Evolutionary conservation across 768 basidiomycete genomes (phyloP), one percentile per base, ranked within the genome.

Genomic region (Trametes cinnabarina): DNA sequence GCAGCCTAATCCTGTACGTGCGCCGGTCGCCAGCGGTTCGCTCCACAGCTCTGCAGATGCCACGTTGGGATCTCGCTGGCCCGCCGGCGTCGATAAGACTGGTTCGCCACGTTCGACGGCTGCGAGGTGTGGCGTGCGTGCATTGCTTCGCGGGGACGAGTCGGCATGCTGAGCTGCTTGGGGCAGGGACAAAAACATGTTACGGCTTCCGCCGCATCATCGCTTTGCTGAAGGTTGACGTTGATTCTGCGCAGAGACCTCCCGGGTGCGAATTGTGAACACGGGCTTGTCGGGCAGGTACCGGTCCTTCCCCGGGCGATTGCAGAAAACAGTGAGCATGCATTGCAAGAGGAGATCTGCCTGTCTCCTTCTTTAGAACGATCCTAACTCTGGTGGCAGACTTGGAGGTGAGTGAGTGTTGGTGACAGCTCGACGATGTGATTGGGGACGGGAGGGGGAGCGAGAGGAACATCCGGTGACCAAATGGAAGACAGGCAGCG

Each of bases 41-140:
- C 44, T 28, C 44, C 44, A 46, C 44, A 7, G 22, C 23, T 23
- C 14, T 25, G 19, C 20, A 37, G 51, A 10, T 41, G 34, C 34
- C 34, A 46, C 14, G 35, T 17, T 35, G 43, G 41, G 44, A 37
- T 54, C 43, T 47, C 34, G 12, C 35, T 19, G 23, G 25, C 35
- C 53, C 53, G 53, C 44, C 53, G 53, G 50, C 39, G 26, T 51
- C 39, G 17, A 2, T 15, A 14, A 40, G 40, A n/a, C 3, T 23
- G 23, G 34, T 34, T n/a, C n/a, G n/a, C n/a, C n/a, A n/a, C n/a
- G n/a, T n/a, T n/a, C 47, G 12, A 34, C 51, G 51, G 51, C 42
- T 32, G 51, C 51, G 51, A 53, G 20, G 3, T 20, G 51, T 30
- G 51, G 51, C 51, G 51, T n/a, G 41, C 41, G 26, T n/a, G 41